A percentile compares a stretch with the other conserved stretches of the same genome.
These are phyloP conservation scores for Echites panduratus DNA, from an alignment of 257 asterid genomes.

Conservation along the genomic window DNA sequence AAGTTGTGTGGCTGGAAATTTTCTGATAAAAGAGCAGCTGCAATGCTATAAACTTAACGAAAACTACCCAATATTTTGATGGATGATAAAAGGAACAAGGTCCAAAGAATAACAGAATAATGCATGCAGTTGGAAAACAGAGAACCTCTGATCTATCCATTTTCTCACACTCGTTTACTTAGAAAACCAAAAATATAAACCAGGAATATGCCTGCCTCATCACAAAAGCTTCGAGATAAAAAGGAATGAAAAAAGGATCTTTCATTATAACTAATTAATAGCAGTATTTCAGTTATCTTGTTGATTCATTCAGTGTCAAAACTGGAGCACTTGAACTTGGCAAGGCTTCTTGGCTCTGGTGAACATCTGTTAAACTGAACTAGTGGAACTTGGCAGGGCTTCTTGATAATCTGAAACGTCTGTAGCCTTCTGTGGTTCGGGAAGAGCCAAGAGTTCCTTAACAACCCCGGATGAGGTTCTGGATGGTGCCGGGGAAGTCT, in stretches of 20 bases:
- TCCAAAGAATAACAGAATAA: background rate
- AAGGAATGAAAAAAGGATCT: background rate
- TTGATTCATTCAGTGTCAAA: constrained; percentile 10
- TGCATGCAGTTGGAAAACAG: background rate
- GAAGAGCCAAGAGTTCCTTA: background rate
- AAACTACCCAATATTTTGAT: background rate
- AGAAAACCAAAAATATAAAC: background rate
- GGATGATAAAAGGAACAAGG: background rate
- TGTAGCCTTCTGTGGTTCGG: constrained; percentile 3
- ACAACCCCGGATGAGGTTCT: constrained; percentile 18
- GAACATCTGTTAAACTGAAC: constrained; percentile 1
- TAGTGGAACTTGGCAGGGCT: constrained; percentile 11
- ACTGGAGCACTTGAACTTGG: background rate
- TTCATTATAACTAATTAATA: background rate
- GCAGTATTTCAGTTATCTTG: background rate
- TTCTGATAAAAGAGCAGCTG: background rate
- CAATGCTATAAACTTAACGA: background rate
- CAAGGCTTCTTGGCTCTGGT: background rate
- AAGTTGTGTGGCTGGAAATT: background rate
- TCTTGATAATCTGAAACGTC: constrained; percentile 16
- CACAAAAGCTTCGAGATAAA: background rate
- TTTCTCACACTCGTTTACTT: background rate
- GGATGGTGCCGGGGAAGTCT: constrained; percentile 22
- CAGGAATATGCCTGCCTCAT: background rate
- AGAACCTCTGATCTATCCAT: background rate